Evolutionary conservation across 805 yeast genomes (phyloP), one percentile per base, ranked within the genome.

Genomic region (Yarrowia sp.): DNA sequence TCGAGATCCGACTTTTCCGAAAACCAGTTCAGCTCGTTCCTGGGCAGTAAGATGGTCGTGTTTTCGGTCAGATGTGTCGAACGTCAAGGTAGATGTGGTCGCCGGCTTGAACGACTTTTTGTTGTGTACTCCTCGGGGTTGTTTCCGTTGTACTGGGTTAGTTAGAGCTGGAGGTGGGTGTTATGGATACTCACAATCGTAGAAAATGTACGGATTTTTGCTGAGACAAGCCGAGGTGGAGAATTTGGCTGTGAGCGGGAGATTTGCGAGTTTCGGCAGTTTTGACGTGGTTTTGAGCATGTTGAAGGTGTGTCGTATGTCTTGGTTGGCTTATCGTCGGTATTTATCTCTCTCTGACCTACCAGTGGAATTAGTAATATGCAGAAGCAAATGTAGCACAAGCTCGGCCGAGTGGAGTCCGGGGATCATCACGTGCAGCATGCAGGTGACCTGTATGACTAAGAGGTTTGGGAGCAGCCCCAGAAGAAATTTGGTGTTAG

Each of bases 1-100:
- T 31, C 78, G 68, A 32, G 73, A 68, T 1, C 77, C 78, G 13
- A 74, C 66, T 6, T 68, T 68, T 14, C 78, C 78, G 68, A 76
- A 76, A 32, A 76, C 77, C 10, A 58, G 43, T 8, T 58, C 42
- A 17, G 64, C 69, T 44, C 70, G 57, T 57, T 66, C 66, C 64
- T 66, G 64, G 7, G 70, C 60, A 2, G 69, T 28, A 13, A 66
- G 38, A 17, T 64, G 8, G 18, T 51, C 66, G 31, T 53, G 45
- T 4, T 44, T 43, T 13, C 55, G 32, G 28, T 51, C 60, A 3
- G 64, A 13, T 6, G 71, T 70, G 57, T 69, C 71, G 43, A 69
- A 69, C n/a, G n/a, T n/a, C n/a, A n/a, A n/a, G n/a, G n/a, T n/a
- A n/a, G n/a, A n/a, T n/a, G n/a, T n/a, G n/a, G n/a, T n/a, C n/a